Evolutionary conservation across 2,329 filamentous ascomycete genomes (phyloP).

Genomic region (Verticillium nubilum): DNA sequence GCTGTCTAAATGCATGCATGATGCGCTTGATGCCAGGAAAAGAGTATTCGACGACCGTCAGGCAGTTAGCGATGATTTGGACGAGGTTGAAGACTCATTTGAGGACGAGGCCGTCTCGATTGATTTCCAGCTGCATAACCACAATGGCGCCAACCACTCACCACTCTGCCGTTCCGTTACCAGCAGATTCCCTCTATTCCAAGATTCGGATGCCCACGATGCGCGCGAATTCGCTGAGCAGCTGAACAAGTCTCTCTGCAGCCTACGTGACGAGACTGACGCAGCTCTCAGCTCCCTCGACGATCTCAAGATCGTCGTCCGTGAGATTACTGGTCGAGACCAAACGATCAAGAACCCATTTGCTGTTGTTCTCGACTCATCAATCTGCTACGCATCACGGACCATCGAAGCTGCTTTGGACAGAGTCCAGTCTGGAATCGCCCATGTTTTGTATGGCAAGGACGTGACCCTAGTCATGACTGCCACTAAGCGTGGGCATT

Average conservation of each 20-base stretch:
- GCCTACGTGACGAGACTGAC: conserved; percentile 35
- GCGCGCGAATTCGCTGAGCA: conserved; percentile 37
- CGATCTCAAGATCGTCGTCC: conserved; percentile 43
- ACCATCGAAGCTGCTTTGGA: conserved; percentile 44
- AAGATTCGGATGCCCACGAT: conserved; percentile 32
- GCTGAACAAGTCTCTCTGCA: conserved; percentile 29
- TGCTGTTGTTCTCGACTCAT: conserved; percentile 35
- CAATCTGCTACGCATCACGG: conserved; percentile 34
- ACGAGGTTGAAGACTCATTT: not conserved
- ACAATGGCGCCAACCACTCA: conserved; percentile 40
- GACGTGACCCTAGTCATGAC: conserved; percentile 41
- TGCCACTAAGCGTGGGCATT: conserved; percentile 47
- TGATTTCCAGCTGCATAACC: conserved; percentile 41
- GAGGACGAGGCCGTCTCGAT: conserved; percentile 30
- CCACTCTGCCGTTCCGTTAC: conserved; percentile 36
- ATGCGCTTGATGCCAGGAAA: conserved; percentile 32
- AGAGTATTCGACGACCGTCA: conserved; percentile 34
- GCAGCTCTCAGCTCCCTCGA: conserved; percentile 32
- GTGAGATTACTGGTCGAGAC: conserved; percentile 37
- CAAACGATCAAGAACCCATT: conserved; percentile 43
- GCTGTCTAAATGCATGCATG: conserved; percentile 34
- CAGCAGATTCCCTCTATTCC: conserved; percentile 40
- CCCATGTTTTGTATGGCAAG: conserved; percentile 40
- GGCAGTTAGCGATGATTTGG: conserved; percentile 25
- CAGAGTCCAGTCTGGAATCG: conserved; percentile 44